These are phyloP conservation scores for Sequoia sempervirens DNA, from an alignment of 75 land plant species.

Conservation along the genomic window DNA sequence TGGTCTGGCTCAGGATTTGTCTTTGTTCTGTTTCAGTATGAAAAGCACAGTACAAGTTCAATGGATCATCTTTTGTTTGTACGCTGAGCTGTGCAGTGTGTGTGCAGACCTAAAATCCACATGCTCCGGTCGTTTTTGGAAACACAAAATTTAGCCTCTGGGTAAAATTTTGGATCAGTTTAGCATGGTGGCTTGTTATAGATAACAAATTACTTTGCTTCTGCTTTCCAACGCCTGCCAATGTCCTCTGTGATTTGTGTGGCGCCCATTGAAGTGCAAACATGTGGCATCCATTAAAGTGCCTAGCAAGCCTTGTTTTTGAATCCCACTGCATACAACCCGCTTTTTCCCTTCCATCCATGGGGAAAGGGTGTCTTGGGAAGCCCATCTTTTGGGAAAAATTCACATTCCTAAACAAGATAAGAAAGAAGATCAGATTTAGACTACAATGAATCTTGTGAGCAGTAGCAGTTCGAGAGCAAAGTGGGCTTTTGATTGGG, in stretches of 20 bases:
- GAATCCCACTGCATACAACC: conserved; percentile 70
- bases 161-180: background rate
- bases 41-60: background rate
- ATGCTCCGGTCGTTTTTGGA: background rate
- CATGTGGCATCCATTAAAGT: conserved; percentile 33
- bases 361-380: conserved; percentile 52
- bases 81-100: background rate
- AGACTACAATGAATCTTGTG: background rate
- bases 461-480: background rate
- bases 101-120: no score
- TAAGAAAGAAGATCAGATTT: background rate
- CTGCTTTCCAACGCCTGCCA: conserved; percentile 28
- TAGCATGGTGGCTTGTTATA: background rate
- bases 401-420: conserved; percentile 29
- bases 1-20: background rate
- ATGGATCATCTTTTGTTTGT: background rate
- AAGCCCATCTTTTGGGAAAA: conserved; percentile 49
- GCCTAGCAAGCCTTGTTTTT: conserved; percentile 51
- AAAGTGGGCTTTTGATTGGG: background rate
- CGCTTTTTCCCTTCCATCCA: conserved; percentile 60
- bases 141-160: background rate
- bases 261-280: conserved; percentile 12
- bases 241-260: no score
- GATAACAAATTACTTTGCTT: background rate
- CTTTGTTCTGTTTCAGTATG: background rate